Conservation (phyloP, 345 rosid species). For the Mallotus nudiflorus region DNA sequence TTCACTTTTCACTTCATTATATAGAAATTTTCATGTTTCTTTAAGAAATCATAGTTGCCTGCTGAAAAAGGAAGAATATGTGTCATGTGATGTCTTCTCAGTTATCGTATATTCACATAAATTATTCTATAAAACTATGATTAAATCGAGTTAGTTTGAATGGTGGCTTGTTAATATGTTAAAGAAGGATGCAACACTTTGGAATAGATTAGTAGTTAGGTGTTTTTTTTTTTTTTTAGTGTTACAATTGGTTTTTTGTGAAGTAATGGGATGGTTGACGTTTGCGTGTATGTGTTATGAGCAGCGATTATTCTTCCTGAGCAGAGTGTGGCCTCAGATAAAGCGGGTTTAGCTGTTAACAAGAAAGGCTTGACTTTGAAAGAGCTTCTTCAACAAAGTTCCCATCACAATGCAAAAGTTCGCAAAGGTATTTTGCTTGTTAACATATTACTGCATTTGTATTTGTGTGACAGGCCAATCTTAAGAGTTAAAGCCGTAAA, state of each 20-base stretch:
- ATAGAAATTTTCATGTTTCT: too few species aligned
- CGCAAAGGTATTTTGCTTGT: constrained; percentile 51
- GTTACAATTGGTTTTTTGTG: too few species aligned
- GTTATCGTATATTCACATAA: too few species aligned
- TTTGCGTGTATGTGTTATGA: constrained; percentile 3
- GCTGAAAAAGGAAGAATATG: too few species aligned
- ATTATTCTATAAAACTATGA: too few species aligned
- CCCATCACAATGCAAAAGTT: constrained; percentile 84
- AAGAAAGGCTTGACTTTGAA: constrained; percentile 87
- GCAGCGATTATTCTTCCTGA: constrained; percentile 89
- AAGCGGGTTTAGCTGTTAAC: constrained; percentile 74
- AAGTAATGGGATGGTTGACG: not conserved
- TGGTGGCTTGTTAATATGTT: not conserved
- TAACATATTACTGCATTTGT: not conserved
- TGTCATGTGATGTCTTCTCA: too few species aligned
- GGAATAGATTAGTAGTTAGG: not conserved
- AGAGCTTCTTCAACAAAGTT: constrained; percentile 79
- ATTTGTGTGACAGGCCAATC: not conserved
- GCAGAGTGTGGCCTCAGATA: constrained; percentile 81
- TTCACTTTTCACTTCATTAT: too few species aligned
- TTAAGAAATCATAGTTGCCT: too few species aligned
- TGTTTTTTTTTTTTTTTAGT: not conserved
- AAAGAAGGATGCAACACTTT: not conserved
- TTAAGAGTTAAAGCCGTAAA: not conserved
- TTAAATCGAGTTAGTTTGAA: not conserved